Evolutionary conservation across 345 rosid species (phyloP).

Genomic region (Hibiscus mutabilis): DNA sequence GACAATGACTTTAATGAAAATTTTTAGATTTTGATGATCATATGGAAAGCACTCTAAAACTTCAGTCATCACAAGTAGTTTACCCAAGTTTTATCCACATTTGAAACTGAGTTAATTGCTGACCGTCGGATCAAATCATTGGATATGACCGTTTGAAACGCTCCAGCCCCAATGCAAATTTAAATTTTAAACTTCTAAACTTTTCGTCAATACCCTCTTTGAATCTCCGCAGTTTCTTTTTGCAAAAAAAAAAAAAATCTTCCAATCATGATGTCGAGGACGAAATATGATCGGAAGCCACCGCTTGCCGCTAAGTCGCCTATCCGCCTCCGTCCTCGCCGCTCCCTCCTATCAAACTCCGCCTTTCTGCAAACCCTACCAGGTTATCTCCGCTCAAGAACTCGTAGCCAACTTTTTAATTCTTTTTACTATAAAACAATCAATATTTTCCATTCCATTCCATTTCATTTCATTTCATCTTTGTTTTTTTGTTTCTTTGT

Average conservation of each 20-base stretch:
- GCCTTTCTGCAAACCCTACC: slow-evolving; percentile 48
- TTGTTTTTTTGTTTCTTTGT: slow-evolving; percentile 2
- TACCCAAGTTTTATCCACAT: too few relatives aligned
- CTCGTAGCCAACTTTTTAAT: background rate
- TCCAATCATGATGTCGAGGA: slow-evolving; percentile 37
- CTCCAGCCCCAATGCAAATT: slow-evolving; percentile 20
- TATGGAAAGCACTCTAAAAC: too few relatives aligned
- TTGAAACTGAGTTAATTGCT: background rate
- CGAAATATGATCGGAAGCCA: slow-evolving; percentile 61
- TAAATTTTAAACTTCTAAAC: background rate
- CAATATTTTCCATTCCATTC: background rate
- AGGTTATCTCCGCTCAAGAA: slow-evolving; percentile 24
- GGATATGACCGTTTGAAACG: slow-evolving; percentile 44
- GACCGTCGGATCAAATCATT: slow-evolving; percentile 29
- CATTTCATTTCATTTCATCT: background rate
- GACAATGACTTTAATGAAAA: too few relatives aligned
- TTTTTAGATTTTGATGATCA: too few relatives aligned
- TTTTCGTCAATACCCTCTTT: background rate
- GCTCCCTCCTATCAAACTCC: slow-evolving; percentile 34
- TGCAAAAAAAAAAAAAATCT: background rate
- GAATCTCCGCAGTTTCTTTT: background rate
- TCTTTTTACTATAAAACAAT: background rate
- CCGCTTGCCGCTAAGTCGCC: slow-evolving; percentile 70
- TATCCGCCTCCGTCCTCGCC: slow-evolving; percentile 52
- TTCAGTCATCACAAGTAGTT: too few relatives aligned